Evolutionary conservation across 163 green algal species (phyloP).

Genomic region (Coccomyxa subellipsoidea): DNA sequence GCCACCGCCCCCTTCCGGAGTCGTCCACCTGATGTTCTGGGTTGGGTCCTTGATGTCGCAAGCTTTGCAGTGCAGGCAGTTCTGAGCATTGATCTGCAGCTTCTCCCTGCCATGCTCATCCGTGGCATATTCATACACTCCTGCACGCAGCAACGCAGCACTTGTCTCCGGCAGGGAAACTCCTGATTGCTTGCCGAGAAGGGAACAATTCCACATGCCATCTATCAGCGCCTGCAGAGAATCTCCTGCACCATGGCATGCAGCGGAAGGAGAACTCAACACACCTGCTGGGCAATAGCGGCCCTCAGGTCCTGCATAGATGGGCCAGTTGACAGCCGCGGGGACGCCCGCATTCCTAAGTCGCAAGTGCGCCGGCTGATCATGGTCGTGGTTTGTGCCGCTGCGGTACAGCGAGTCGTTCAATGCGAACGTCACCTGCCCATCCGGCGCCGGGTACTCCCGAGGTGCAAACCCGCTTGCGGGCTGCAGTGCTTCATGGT

Average conservation of each 20-base stretch:
- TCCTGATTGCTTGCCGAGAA: too few species aligned
- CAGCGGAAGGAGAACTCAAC: too few species aligned
- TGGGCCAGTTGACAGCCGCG: slow-evolving; percentile 63
- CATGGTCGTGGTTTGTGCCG: slow-evolving; percentile 93
- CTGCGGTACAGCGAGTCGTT: slow-evolving; percentile 68
- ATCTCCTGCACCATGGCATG: too few species aligned
- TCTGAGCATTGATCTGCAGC: slow-evolving; percentile 92
- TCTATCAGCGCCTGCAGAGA: too few species aligned
- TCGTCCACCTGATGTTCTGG: slow-evolving; percentile 91
- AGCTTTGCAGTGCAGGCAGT: slow-evolving; percentile 93
- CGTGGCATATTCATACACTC: slow-evolving; percentile 85
- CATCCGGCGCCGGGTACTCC: slow-evolving; percentile 79
- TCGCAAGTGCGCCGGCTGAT: slow-evolving; percentile 85
- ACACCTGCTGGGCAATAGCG: slow-evolving; percentile 70
- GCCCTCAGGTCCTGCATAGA: slow-evolving; percentile 78
- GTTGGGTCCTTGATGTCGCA: slow-evolving; percentile 94
- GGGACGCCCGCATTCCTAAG: slow-evolving; percentile 69
- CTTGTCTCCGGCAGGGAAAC: too few species aligned
- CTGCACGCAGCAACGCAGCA: slow-evolving; percentile 28
- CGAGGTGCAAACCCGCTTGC: slow-evolving; percentile 33
- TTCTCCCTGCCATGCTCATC: slow-evolving; percentile 32
- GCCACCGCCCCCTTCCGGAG: slow-evolving; percentile 80
- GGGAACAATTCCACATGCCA: too few species aligned
- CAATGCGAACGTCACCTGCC: slow-evolving; percentile 82
- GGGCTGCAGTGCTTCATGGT: slow-evolving; percentile 61